Percentiles rank a stretch among this genome's conserved stretches.
These are phyloP conservation scores for Gleditsia sinensis DNA, from an alignment of 306 rosid species.

Conservation along the genomic window DNA sequence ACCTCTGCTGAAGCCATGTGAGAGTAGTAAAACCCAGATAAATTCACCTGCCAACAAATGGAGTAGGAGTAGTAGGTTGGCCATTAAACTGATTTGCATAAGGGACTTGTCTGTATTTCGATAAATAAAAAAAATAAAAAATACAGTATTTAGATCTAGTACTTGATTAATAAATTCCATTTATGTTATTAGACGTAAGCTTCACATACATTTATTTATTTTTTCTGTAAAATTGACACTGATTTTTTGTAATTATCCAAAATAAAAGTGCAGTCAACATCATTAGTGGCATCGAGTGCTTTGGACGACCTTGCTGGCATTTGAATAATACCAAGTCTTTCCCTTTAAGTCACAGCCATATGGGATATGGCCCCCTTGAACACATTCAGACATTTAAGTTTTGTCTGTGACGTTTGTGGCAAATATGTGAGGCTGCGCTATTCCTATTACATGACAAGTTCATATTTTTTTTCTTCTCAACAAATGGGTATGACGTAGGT, in stretches of 20 bases:
- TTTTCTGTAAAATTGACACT: too few relatives aligned
- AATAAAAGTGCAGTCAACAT: constrained; percentile 4
- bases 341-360: not conserved
- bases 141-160: too few relatives aligned
- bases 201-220: too few relatives aligned
- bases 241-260: too few relatives aligned
- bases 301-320: constrained; percentile 5
- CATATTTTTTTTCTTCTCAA: not conserved
- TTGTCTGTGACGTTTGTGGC: constrained; percentile 13
- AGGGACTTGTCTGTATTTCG: too few relatives aligned
- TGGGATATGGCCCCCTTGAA: not conserved
- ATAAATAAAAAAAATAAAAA: too few relatives aligned
- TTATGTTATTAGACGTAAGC: too few relatives aligned
- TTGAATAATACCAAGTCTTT: constrained; percentile 2
- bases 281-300: not conserved
- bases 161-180: too few relatives aligned
- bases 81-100: too few relatives aligned
- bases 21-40: not conserved
- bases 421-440: constrained; percentile 24
- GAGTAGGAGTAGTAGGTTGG: not conserved
- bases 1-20: not conserved
- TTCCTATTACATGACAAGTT: not conserved
- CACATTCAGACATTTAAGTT: constrained; percentile 10
- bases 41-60: constrained; percentile 6
- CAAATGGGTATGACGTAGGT: not conserved